Percentiles rank a stretch among this genome's conserved stretches.
Conservation (phyloP, 352 stramenopile genomes). For the Pythium dissimile region DNA sequence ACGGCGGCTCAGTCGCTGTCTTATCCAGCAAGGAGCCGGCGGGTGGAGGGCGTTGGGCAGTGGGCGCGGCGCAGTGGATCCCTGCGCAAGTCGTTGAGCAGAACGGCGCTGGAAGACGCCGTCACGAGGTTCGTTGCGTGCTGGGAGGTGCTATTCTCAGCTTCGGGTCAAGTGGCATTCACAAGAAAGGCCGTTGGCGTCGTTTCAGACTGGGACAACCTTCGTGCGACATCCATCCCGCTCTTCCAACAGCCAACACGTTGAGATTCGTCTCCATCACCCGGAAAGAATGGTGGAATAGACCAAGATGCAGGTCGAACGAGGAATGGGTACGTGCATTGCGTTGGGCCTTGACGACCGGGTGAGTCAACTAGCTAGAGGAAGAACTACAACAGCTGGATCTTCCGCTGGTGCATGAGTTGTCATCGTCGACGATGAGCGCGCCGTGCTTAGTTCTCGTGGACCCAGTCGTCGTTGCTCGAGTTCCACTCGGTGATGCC, state of each 20-base stretch:
- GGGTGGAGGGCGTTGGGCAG: no score
- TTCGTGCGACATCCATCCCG: conserved; percentile 4
- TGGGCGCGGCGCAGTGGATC: no score
- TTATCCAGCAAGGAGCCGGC: no score
- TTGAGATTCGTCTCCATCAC: no score
- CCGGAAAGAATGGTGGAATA: background rate
- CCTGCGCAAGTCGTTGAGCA: background rate
- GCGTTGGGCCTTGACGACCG: no score
- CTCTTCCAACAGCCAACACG: background rate
- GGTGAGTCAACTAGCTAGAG: no score
- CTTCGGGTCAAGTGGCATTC: background rate
- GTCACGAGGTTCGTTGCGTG: background rate
- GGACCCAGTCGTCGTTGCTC: conserved; percentile 93
- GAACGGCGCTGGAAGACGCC: conserved; percentile 18
- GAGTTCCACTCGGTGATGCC: conserved; percentile 91
- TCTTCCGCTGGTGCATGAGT: no score
- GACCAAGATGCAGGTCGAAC: no score
- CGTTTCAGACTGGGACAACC: conserved; percentile 14
- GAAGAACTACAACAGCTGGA: no score
- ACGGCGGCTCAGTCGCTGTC: background rate
- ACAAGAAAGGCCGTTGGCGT: background rate
- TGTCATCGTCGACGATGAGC: no score
- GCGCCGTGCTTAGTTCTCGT: conserved; percentile 84
- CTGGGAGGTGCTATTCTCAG: conserved; percentile 4
- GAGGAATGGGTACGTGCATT: no score